Percentiles rank a stretch among this genome's conserved stretches.
Conservation (phyloP, 2,329 filamentous ascomycete genomes). For the Penicillium sp. region DNA sequence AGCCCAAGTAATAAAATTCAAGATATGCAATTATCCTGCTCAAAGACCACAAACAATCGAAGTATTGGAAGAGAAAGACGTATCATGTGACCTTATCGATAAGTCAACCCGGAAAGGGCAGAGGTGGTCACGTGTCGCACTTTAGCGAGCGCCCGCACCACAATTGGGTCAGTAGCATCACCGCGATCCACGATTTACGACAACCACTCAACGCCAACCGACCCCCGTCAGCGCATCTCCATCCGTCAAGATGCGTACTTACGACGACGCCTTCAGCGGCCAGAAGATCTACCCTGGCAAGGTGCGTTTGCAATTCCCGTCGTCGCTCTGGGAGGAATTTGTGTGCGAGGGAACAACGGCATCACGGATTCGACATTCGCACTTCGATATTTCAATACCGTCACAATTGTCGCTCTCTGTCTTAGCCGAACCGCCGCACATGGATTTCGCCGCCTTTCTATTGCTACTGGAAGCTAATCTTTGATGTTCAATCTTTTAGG, state of each 20-base stretch:
- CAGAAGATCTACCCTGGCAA: slow-evolving; percentile 73
- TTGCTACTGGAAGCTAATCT: slow-evolving; percentile 21
- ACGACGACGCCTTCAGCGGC: slow-evolving; percentile 70
- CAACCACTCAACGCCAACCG: slow-evolving; percentile 39
- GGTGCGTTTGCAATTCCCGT: slow-evolving; percentile 45
- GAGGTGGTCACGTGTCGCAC: slow-evolving; percentile 35
- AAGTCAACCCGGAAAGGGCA: slow-evolving; percentile 30
- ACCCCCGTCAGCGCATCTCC: slow-evolving; percentile 39
- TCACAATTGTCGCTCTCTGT: slow-evolving; percentile 7
- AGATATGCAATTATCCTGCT: not conserved
- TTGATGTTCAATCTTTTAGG: slow-evolving; percentile 50
- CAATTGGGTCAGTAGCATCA: slow-evolving; percentile 33
- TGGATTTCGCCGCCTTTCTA: not conserved
- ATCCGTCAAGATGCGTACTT: slow-evolving; percentile 61
- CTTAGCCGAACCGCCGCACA: slow-evolving; percentile 8
- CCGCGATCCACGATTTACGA: slow-evolving; percentile 36
- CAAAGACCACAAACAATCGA: not conserved
- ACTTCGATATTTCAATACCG: slow-evolving; percentile 3
- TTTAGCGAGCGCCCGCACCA: slow-evolving; percentile 40
- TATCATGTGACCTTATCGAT: slow-evolving; percentile 10
- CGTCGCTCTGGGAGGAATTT: slow-evolving; percentile 14
- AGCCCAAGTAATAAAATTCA: not conserved
- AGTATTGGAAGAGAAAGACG: not conserved
- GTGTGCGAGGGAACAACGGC: slow-evolving; percentile 14
- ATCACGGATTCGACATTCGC: slow-evolving; percentile 6